phyloP scores from a whole-genome alignment of 768 basidiomycete species.

The Epithele typhae region DNA sequence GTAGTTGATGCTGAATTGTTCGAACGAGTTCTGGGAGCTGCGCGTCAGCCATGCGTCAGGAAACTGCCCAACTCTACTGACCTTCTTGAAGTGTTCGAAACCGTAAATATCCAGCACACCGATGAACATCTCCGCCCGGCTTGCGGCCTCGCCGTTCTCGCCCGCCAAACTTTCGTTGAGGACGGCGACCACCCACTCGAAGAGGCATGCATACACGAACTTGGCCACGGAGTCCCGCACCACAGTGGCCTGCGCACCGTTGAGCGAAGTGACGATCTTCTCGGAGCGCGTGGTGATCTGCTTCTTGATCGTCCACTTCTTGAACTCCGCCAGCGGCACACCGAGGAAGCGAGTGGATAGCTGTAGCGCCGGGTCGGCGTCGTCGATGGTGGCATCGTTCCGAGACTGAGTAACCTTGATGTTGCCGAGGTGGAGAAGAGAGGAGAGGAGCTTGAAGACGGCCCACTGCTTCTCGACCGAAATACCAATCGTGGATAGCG shows the following conservation, averaged over 20 bases:
- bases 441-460: constrained; percentile 90
- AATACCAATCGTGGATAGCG: constrained; percentile 95
- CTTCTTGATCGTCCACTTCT: constrained; percentile 98
- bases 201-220: constrained; percentile 97
- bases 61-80: constrained; percentile 21
- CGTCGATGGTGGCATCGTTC: constrained; percentile 80
- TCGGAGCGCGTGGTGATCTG: constrained; percentile 92
- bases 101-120: constrained; percentile 98
- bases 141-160: constrained; percentile 88
- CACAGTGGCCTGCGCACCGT: constrained; percentile 83
- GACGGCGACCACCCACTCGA: constrained; percentile 97
- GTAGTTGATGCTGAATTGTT: constrained; percentile 99
- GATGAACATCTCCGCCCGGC: constrained; percentile 95
- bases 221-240: constrained; percentile 97
- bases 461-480: constrained; percentile 98
- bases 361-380: constrained; percentile 73
- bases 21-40: constrained; percentile 67
- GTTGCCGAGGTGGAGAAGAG: constrained; percentile 96
- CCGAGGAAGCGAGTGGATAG: constrained; percentile 89
- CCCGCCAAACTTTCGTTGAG: constrained; percentile 96
- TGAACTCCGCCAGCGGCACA: constrained; percentile 87
- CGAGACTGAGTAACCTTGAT: constrained; percentile 83
- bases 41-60: not conserved
- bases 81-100: constrained; percentile 97
- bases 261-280: constrained; percentile 89